Percentiles rank a stretch among this genome's conserved stretches.
Evolutionary conservation across 2,329 filamentous ascomycete species (phyloP).

Genomic region (Phoma sp.): DNA sequence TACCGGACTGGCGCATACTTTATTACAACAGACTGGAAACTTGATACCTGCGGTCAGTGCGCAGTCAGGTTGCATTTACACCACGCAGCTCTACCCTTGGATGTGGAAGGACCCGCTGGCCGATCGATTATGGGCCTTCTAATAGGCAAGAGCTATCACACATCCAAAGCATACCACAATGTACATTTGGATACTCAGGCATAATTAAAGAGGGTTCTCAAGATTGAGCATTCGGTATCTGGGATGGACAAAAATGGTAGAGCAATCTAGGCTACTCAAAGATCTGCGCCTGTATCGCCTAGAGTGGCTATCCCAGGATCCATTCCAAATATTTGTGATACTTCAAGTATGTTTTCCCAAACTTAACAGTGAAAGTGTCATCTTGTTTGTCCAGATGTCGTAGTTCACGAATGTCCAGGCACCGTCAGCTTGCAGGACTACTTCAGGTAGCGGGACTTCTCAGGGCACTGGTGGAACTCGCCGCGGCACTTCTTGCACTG

Average conservation of each 20-base stretch:
- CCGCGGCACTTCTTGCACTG: constrained; percentile 15
- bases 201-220: not conserved
- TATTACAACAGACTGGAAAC: not conserved
- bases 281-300: not conserved
- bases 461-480: constrained; percentile 13
- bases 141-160: not conserved
- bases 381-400: too few species aligned
- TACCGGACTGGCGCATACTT: too few species aligned
- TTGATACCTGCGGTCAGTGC: not conserved
- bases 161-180: not conserved
- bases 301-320: not conserved
- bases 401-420: not conserved
- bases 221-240: not conserved
- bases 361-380: too few species aligned
- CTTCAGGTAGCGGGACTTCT: constrained; percentile 3
- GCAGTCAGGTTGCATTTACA: not conserved
- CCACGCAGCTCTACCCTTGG: not conserved
- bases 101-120: not conserved
- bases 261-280: not conserved
- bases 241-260: not conserved
- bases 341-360: not conserved
- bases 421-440: not conserved
- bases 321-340: not conserved
- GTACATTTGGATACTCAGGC: not conserved
- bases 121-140: not conserved